A percentile compares a stretch with the other conserved stretches of the same genome.
Conservation (phyloP, 352 stramenopile genomes). For the Pythium scleroteichum region DNA sequence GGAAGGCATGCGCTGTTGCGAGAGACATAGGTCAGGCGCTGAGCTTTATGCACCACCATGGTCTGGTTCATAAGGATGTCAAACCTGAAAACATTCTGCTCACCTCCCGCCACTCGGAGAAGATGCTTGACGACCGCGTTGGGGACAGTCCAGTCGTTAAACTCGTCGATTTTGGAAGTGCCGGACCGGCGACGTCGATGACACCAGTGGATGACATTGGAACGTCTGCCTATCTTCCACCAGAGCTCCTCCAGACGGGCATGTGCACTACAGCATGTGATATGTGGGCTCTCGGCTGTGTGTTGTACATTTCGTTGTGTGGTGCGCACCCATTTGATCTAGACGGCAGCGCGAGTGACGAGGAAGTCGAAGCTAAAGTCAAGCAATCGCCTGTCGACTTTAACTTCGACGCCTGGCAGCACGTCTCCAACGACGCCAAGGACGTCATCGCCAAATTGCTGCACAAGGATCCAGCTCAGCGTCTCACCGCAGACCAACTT, state of each 20-base stretch:
- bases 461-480: constrained; percentile 74
- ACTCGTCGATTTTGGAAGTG: constrained; percentile 80
- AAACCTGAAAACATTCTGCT: constrained; percentile 86
- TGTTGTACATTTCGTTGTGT: constrained; percentile 94
- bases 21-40: constrained; percentile 66
- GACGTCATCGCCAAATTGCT: constrained; percentile 90
- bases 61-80: constrained; percentile 80
- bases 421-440: constrained; percentile 87
- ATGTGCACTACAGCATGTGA: constrained; percentile 66
- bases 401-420: constrained; percentile 48
- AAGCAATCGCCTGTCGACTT: constrained; percentile 50
- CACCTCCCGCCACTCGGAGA: constrained; percentile 32
- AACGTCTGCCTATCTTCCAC: constrained; percentile 68
- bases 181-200: constrained; percentile 42
- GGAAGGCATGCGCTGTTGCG: constrained; percentile 43
- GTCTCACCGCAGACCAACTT: constrained; percentile 89
- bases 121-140: constrained; percentile 20
- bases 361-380: constrained; percentile 85
- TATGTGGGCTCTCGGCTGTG: constrained; percentile 89
- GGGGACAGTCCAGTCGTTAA: constrained; percentile 45
- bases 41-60: constrained; percentile 66
- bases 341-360: constrained; percentile 79
- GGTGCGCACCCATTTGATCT: constrained; percentile 93
- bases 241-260: constrained; percentile 56
- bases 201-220: constrained; percentile 60